A percentile compares a stretch with the other conserved stretches of the same genome.
Evolutionary conservation across 1,284 basidiomycete genomes (phyloP).

Genomic region (Cutaneotrichosporon cyanovorans): DNA sequence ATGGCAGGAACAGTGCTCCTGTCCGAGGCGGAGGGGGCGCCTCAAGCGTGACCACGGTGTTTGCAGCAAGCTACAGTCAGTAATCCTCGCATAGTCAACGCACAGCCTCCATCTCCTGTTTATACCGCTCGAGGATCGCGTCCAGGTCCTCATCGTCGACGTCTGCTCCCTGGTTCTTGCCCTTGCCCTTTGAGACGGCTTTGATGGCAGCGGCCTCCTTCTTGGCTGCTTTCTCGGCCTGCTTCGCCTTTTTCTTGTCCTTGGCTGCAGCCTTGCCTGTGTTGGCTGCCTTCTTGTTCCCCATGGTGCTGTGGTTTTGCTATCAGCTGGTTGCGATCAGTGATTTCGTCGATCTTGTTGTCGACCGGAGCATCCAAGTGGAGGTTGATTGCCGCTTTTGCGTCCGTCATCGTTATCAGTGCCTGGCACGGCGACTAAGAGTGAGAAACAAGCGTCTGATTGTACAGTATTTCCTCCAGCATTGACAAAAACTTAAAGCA

Average conservation of each 20-base stretch:
- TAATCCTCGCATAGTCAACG: constrained; percentile 50
- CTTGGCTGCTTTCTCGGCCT: constrained; percentile 49
- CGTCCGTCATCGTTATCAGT: no score
- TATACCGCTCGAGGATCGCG: constrained; percentile 58
- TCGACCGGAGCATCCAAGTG: constrained; percentile 11
- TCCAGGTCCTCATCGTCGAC: constrained; percentile 73
- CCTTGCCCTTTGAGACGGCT: constrained; percentile 27
- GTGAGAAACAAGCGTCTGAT: no score
- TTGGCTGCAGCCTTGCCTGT: constrained; percentile 53
- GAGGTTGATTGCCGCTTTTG: no score
- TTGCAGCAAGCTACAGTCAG: constrained; percentile 69
- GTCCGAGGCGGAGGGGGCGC: constrained; percentile 66
- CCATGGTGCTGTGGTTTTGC: constrained; percentile 9
- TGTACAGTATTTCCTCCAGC: no score
- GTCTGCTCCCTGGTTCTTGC: constrained; percentile 49
- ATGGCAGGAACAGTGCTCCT: constrained; percentile 69
- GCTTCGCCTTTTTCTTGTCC: constrained; percentile 65
- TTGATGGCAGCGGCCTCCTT: constrained; percentile 60
- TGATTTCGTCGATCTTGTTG: background rate
- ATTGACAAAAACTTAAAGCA: no score
- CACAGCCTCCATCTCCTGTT: constrained; percentile 19
- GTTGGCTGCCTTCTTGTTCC: constrained; percentile 13
- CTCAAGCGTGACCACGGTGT: constrained; percentile 44
- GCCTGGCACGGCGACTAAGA: no score
- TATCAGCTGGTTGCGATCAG: no score